Evolutionary conservation across 495 filamentous ascomycete genomes (phyloP).

Genomic region (Hamigera avellanea): DNA sequence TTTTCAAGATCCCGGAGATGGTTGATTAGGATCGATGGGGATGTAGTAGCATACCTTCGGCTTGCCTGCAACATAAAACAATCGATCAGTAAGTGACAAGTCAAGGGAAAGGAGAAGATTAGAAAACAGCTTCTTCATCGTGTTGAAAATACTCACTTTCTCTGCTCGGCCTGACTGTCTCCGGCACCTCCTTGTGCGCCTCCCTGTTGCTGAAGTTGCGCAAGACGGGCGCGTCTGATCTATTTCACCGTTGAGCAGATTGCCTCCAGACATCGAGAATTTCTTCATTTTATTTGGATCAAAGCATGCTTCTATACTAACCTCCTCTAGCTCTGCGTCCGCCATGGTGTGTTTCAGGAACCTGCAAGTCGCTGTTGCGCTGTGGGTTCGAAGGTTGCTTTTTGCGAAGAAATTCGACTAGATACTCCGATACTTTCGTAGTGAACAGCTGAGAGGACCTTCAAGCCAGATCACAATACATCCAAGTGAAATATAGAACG

Average conservation of each 20-base stretch:
- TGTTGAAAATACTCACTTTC: constrained; percentile 33
- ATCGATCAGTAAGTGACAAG: constrained; percentile 1
- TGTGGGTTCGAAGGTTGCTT: background rate
- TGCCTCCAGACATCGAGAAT: background rate
- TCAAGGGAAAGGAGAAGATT: too few species aligned
- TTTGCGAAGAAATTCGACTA: too few species aligned
- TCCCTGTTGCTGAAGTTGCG: constrained; percentile 69
- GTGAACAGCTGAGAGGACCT: too few species aligned
- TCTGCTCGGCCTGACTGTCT: constrained; percentile 50
- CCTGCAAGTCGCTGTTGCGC: background rate
- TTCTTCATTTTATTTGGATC: too few species aligned
- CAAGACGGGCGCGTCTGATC: constrained; percentile 82
- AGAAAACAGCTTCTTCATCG: background rate
- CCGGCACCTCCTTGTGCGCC: constrained; percentile 36
- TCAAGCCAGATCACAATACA: too few species aligned
- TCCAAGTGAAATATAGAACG: too few species aligned
- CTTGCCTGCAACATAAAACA: constrained; percentile 37
- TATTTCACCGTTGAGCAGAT: constrained; percentile 19
- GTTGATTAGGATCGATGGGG: constrained; percentile 1
- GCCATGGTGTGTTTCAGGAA: constrained; percentile 46
- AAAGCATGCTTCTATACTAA: constrained; percentile 15
- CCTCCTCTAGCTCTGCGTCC: constrained; percentile 79
- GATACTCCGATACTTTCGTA: too few species aligned
- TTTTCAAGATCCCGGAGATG: background rate
- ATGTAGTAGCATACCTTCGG: constrained; percentile 44